Evolutionary conservation across 164 flowering plant genomes (phyloP).

Genomic region (Cinnamomum micranthum): DNA sequence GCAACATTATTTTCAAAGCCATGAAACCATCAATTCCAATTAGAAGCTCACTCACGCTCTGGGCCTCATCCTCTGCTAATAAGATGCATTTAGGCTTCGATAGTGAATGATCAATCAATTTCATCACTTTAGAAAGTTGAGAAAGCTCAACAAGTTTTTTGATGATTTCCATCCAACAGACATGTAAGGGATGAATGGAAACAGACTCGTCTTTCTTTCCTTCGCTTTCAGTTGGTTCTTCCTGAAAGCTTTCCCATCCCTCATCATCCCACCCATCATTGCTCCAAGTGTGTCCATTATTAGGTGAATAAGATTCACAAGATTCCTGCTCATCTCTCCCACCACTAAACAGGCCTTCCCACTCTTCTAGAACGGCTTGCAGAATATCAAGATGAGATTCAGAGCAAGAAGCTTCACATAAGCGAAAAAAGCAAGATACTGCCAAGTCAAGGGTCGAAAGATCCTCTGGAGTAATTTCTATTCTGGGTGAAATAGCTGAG

Average conservation of each 20-base stretch:
- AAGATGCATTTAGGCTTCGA: slow-evolving; percentile 34
- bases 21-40: slow-evolving; percentile 45
- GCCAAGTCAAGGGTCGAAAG: slow-evolving; percentile 56
- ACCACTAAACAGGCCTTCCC: slow-evolving; percentile 67
- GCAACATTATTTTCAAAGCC: slow-evolving; percentile 57
- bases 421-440: slow-evolving; percentile 56
- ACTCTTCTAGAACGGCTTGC: slow-evolving; percentile 59
- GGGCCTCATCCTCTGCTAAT: slow-evolving; percentile 52
- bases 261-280: slow-evolving; percentile 87
- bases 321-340: slow-evolving; percentile 27
- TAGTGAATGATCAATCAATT: slow-evolving; percentile 48
- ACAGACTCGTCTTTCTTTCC: slow-evolving; percentile 19
- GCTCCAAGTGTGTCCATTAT: slow-evolving; percentile 56
- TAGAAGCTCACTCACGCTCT: slow-evolving; percentile 33
- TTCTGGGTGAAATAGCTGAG: slow-evolving; percentile 49
- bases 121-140: slow-evolving; percentile 35
- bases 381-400: slow-evolving; percentile 48
- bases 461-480: slow-evolving; percentile 68
- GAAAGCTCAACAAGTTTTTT: slow-evolving; percentile 39
- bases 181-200: slow-evolving; percentile 71
- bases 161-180: slow-evolving; percentile 67
- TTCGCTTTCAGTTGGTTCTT: slow-evolving; percentile 40
- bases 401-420: slow-evolving; percentile 38
- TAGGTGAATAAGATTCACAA: slow-evolving; percentile 24
- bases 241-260: slow-evolving; percentile 95